Base-by-base conservation (phyloP, 192 early-diverging fungal genomes). In the Pecoramyces ruminantium region DNA sequence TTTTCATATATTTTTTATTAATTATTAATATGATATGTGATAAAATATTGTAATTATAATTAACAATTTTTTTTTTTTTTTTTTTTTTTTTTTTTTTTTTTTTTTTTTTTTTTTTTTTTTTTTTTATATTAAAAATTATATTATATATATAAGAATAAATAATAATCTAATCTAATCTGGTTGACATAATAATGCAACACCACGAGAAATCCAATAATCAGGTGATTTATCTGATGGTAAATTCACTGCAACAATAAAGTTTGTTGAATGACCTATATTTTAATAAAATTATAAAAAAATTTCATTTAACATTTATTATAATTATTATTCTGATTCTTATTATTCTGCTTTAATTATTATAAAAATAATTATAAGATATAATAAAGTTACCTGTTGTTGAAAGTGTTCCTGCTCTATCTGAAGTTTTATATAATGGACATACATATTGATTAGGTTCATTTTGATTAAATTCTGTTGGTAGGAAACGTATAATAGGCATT, bases 141-240 rank as follows among this genome's bases (percentile, higher is more conserved):
- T 34, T 34, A 34, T 34, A n/a, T n/a, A n/a, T 34, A 34, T 34
- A 34, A 34, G 3, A 34, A 34, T 34, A 6, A 34, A 34, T 34
- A 11, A 3, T 34, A 34, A 34, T 34, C 30, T 67, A 9, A n/a
- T 67, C 25, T 67, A 67, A 67, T 67, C 51, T n/a, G 51, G 34
- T 38, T 80, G 80, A 80, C 80, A 80, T 29, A 80, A 78, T 78
- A 80, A 40, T 29, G 80, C 80, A 78, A 80, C 30, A 18, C 90
- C 90, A 81, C 88, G 89, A 15, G 86, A 82, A 30, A 91, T 91
- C 90, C 90, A 91, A 77, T 89, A 91, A 78, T 90, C 90, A 18
- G 84, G 78, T 2, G 86, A 83, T 77, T 83, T 84, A 78, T 90
- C 88, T n/a, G 87, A 82, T 16, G 90, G 90, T n/a, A 91, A 79